Evolutionary conservation across 2,329 filamentous ascomycete genomes (phyloP), one percentile per base, ranked within the genome.

Genomic region (Xylaria sp.): DNA sequence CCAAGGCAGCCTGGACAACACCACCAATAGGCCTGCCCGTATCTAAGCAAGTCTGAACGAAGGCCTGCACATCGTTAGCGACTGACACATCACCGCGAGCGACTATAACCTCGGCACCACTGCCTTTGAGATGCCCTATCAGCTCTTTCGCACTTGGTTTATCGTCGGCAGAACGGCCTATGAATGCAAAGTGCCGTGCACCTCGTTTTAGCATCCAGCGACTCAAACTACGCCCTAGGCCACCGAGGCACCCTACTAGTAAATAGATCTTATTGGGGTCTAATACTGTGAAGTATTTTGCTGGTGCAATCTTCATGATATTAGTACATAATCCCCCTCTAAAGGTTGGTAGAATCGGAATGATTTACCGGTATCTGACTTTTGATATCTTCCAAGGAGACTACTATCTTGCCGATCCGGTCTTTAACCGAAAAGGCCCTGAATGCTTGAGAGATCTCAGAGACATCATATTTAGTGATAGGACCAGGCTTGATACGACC

Each of bases 1-100:
- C 78, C 77, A 81, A 80, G 1, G 79, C 78, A 3, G 77, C 78
- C 20, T 82, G 78, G 2, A 81, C 66, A 1, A 81, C 75, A 25
- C 80, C 80, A 7, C 76, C 74, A 2, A 81, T 65, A 0, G 6
- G 13, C 2, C 67, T 62, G 1, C 54, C 37, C 1, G n/a, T 41
- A 3, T 9, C 20, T 1, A 37, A 2, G 10, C 60, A 68, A 3
- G 52, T 44, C 1, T 9, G 2, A 3, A 73, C 66, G 0, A 55
- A 41, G 2, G 20, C 59, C 13, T 32, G 15, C 0, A 72, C 68
- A 56, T 70, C 71, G 1, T 41, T 54, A 1, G 37, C 18, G 1
- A 37, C 54, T 3, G 3, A 48, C 0, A 74, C 72, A 34, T 74
- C 68, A 1, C 74, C 72, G 1, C 39, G n/a, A 4, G 73, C 63